Evolutionary conservation across 2,329 filamentous ascomycete species (phyloP), one percentile per base, ranked within the genome.

Genomic region (Talaromyces pinophilus): DNA sequence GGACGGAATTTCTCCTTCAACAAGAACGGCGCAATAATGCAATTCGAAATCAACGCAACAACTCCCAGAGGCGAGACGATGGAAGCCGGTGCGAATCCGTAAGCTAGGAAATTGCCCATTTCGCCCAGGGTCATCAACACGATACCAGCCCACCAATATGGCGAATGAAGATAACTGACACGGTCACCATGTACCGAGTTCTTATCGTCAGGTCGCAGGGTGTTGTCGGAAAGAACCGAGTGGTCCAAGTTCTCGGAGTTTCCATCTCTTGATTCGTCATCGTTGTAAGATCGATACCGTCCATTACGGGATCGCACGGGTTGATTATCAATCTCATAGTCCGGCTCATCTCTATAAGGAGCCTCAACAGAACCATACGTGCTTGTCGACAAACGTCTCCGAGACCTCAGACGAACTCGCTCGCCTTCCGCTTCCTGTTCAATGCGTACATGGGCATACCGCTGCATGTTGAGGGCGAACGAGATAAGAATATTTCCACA

Each of bases 1-100:
- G 84, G 85, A 40, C 95, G 89, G 74, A 99, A 97, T 61, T 84
- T 85, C 80, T 99, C 95, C 75, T 97, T 93, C 70, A 99, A 89
- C 83, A 99, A 89, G 69, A 95, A 88, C 0, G 95, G 95, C 2
- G 95, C 95, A 75, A 99, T 97, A 67, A 99, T 87, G 78, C 95
- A 99, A 80, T 99, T 99, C 54, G 93, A 97, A 55, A 99, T 89
- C 69, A 99, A 83, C 1, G 95, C 95, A 13, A 99, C 95, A n/a
- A 99, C 95, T 10, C 95, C 95, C 5, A 99, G 84, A 0, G 95
- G 95, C 40, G 93, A 97, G 50, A 99, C 95, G 72, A 99, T 97
- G 15, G 95, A 98, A 7, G 95, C 95, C 3, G 95, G 95, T 35
- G 95, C 95, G 77, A 99, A 99, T 28, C 95, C 95, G 75, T 99